These are phyloP conservation scores for Fusarium decemcellulare DNA, from an alignment of 2,329 filamentous ascomycete genomes.

Conservation along the genomic window DNA sequence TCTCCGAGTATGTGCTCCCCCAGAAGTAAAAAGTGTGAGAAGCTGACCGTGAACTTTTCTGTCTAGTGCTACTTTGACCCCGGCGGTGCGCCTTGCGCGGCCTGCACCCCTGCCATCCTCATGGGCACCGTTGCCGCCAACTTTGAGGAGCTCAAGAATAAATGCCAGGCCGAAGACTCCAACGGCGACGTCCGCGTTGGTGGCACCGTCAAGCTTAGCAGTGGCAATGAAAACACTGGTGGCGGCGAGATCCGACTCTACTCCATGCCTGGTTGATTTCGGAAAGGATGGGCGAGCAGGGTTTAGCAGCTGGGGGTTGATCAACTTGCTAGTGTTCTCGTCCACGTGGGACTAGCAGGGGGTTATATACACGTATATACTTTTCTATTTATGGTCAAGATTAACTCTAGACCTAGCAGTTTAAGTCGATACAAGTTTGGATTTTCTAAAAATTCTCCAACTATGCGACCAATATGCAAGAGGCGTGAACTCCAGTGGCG, in stretches of 20 bases:
- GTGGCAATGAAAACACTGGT: neutral
- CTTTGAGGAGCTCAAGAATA: neutral
- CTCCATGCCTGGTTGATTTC: conserved; percentile 2
- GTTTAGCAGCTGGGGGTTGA: neutral
- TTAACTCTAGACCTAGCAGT: no score
- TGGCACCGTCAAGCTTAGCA: neutral
- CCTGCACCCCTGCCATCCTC: neutral
- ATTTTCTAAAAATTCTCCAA: no score
- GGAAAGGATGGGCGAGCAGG: neutral
- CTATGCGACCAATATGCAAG: no score
- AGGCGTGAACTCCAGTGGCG: no score
- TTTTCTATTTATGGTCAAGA: no score
- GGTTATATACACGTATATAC: neutral
- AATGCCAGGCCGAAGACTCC: neutral
- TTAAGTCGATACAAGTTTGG: no score
- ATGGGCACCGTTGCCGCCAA: neutral
- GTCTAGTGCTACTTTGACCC: neutral
- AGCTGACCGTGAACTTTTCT: neutral
- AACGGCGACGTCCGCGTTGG: conserved; percentile 3
- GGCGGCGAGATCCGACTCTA: neutral
- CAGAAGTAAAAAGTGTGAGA: no score
- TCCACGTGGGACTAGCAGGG: neutral
- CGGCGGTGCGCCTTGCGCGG: neutral
- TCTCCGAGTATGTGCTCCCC: neutral
- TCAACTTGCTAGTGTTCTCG: neutral